Evolutionary conservation across 805 yeast genomes (phyloP).

Genomic region (Yamadazyma olivae): DNA sequence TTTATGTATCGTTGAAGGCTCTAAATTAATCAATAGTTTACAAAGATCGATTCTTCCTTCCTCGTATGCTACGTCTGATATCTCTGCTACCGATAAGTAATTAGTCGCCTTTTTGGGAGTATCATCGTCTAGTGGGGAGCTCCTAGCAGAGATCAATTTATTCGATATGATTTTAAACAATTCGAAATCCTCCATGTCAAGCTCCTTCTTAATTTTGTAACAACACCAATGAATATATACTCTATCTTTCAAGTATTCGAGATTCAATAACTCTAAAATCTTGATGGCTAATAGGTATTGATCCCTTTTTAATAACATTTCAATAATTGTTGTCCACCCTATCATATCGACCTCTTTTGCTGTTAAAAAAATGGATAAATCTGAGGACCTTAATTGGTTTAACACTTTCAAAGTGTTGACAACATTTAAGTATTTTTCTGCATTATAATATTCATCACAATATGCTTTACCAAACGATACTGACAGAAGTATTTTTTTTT

Average conservation of each 20-base stretch:
- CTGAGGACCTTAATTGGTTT: constrained; percentile 62
- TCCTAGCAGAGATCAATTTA: constrained; percentile 34
- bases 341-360: constrained; percentile 47
- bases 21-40: constrained; percentile 62
- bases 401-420: constrained; percentile 62
- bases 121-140: background rate
- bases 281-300: constrained; percentile 62
- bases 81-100: constrained; percentile 47
- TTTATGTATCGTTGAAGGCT: constrained; percentile 59
- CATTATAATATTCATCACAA: constrained; percentile 45
- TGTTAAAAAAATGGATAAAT: constrained; percentile 70
- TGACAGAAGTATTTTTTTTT: constrained; percentile 74
- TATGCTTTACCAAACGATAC: constrained; percentile 83
- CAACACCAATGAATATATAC: constrained; percentile 83
- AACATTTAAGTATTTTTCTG: constrained; percentile 60
- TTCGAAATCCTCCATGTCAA: constrained; percentile 55
- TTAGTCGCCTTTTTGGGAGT: constrained; percentile 26
- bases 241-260: constrained; percentile 32
- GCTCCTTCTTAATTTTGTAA: constrained; percentile 55
- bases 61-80: constrained; percentile 65
- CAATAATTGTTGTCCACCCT: constrained; percentile 55
- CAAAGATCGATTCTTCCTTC: constrained; percentile 80
- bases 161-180: constrained; percentile 49
- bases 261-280: constrained; percentile 48
- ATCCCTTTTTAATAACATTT: constrained; percentile 55